Base-by-base conservation (phyloP, 805 yeast species). In the Hagleromyces aurorensis region DNA sequence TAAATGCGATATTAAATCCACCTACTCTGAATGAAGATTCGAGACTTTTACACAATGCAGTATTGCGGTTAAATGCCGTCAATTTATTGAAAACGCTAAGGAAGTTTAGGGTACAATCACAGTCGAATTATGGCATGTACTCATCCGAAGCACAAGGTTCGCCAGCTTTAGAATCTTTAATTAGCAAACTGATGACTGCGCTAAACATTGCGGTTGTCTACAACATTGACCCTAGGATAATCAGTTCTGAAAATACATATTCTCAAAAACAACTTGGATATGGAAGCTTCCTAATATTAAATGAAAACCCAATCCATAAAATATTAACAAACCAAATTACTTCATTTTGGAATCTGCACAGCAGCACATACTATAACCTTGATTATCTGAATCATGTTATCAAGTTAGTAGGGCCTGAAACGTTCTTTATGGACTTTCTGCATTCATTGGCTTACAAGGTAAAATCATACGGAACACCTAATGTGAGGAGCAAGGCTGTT, bases 11-110 rank as follows among this genome's bases (percentile, higher is more conserved):
- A 10, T 44, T 69, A 3, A 48, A 58, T 12, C 72, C 74, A 2
- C 39, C 57, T 5, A 58, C 66, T 2, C 37, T 67, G 2, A 61
- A 68, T 29, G 69, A 65, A 13, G 75, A 70, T 16, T 62, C 72
- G 0, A 52, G 53, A 17, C 55, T 64, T 11, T 55, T 70, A 20
- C 73, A 69, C 39, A 55, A 52, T 19, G 51, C 65, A 1, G 59
- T 68, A 2, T 30, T 69, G 21, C 44, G 55, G 24, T 28, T 55
- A 6, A 52, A 51, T 36, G 48, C 55, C 3, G 38, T 43, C 4
- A 40, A 34, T 23, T 31, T 55, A 11, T 25, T 55, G 10, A 48
- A 46, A 23, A 38, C 46, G 3, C 30, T 50, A 13, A 34, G 55
- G 19, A 39, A 37, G 15, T 51, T 52, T 19, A 38, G 44, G 8